Conservation (phyloP, 805 yeast species). For the Schwanniomyces sp. region DNA sequence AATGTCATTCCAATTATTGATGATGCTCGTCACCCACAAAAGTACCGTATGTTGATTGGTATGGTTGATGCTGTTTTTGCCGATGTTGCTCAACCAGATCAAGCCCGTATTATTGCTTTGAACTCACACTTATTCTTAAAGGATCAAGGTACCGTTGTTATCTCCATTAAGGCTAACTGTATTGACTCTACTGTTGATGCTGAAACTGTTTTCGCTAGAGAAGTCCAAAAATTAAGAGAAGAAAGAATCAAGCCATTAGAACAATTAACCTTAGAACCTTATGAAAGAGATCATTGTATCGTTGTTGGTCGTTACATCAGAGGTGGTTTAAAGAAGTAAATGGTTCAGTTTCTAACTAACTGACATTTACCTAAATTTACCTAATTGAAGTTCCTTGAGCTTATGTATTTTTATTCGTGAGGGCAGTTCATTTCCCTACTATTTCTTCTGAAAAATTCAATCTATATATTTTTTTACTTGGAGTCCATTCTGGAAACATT, state of each 20-base stretch:
- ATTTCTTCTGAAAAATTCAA: neutral
- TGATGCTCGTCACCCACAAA: slow-evolving; percentile 99
- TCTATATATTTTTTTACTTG: neutral
- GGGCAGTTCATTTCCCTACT: neutral
- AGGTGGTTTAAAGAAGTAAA: slow-evolving; percentile 64
- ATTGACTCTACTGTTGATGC: slow-evolving; percentile 99
- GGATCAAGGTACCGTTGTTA: slow-evolving; percentile 98
- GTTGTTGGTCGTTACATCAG: slow-evolving; percentile 97
- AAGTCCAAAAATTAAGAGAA: slow-evolving; percentile 97
- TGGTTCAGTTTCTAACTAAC: neutral
- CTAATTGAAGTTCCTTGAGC: neutral
- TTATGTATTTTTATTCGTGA: neutral
- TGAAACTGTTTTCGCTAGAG: slow-evolving; percentile 98
- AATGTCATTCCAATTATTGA: slow-evolving; percentile 98
- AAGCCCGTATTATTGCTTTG: slow-evolving; percentile 98
- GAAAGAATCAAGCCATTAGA: slow-evolving; percentile 98
- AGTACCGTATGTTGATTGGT: slow-evolving; percentile 97
- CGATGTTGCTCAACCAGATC: slow-evolving; percentile 99
- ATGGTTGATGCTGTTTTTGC: slow-evolving; percentile 99
- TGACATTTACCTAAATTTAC: neutral
- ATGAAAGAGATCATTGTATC: slow-evolving; percentile 99
- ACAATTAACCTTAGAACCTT: slow-evolving; percentile 98
- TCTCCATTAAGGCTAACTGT: slow-evolving; percentile 99
- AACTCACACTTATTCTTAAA: slow-evolving; percentile 97
- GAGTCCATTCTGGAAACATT: neutral